Base-by-base conservation (phyloP, 169 alveolate genomes). In the Eimeria sp. region DNA sequence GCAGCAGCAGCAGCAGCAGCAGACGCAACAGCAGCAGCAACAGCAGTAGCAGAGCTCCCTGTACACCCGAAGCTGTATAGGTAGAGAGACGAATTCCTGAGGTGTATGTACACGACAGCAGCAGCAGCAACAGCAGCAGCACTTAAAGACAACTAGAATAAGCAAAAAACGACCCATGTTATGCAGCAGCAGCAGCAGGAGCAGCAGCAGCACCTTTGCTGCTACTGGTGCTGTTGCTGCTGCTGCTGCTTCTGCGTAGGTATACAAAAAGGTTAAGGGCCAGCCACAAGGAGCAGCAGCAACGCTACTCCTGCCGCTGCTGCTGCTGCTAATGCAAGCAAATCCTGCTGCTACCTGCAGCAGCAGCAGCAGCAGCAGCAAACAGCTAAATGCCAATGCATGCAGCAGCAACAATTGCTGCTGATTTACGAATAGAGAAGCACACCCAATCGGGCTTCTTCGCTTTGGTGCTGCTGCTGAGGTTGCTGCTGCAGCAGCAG, bases 401-500 rank as follows among this genome's bases (percentile, higher is more conserved):
- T 54, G 84, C 84, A 40, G 84, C 51, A 40, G 51, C 89, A 18
- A 65, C 89, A 43, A 58, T 40, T 6, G 89, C 89, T 78, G 89
- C 89, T 47, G 89, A 54, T 47, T 78, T 65, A 78, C 9, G 89
- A 78, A 58, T 78, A 78, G 20, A 78, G 89, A 78, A 78, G 89
- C 58, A 78, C 89, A 4, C 89, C 89, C 65, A 78, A 65, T 49
- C 65, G 58, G 43, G 58, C 89, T 47, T 78, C 89, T n/a, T 78
- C 89, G 67, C 67, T 78, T 40, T 18, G 65, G 65, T 78, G 89
- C 89, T 78, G 89, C 89, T 45, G 89, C 10, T 78, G 89, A 4
- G 6, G 67, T 20, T 78, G 84, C 27, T 67, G 78, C 78, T 22
- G 78, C 40, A 61, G 72, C 40, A 61, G 72, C 2, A 1, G 72